Conservation (phyloP, 129 eudicot genomes). For the Apium graveolens region DNA sequence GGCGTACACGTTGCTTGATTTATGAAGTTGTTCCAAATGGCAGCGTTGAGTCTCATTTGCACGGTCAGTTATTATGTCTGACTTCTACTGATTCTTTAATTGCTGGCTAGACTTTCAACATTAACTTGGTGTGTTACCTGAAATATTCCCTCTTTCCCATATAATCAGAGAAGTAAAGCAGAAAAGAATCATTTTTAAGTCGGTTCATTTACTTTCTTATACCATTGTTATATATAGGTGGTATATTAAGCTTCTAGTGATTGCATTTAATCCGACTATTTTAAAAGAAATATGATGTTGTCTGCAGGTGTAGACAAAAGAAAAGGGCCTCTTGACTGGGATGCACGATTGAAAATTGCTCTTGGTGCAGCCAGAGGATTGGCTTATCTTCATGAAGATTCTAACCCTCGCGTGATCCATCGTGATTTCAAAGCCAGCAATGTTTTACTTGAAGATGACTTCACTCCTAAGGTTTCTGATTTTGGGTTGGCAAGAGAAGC, state of each 20-base stretch:
- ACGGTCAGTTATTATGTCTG: constrained; percentile 49
- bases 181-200: background rate
- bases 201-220: background rate
- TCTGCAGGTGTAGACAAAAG: constrained; percentile 60
- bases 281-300: constrained; percentile 11
- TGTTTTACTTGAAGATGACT: constrained; percentile 81
- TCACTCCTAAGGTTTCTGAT: constrained; percentile 96
- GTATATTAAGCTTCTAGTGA: background rate
- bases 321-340: constrained; percentile 82
- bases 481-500: constrained; percentile 97
- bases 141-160: background rate
- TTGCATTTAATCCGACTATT: background rate
- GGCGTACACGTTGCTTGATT: constrained; percentile 88
- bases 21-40: constrained; percentile 92
- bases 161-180: background rate
- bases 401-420: constrained; percentile 98
- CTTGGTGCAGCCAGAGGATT: constrained; percentile 96
- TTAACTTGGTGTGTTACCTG: background rate
- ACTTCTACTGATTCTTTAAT: background rate
- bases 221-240: background rate
- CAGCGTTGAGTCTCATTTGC: constrained; percentile 94
- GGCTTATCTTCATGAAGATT: constrained; percentile 98
- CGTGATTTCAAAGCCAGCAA: constrained; percentile 94
- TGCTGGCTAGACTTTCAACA: background rate
- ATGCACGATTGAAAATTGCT: constrained; percentile 83